Percentiles rank a stretch among this genome's conserved stretches.
phyloP scores from a whole-genome alignment of 257 asterid species.

The Thymus quinquecostatus region DNA sequence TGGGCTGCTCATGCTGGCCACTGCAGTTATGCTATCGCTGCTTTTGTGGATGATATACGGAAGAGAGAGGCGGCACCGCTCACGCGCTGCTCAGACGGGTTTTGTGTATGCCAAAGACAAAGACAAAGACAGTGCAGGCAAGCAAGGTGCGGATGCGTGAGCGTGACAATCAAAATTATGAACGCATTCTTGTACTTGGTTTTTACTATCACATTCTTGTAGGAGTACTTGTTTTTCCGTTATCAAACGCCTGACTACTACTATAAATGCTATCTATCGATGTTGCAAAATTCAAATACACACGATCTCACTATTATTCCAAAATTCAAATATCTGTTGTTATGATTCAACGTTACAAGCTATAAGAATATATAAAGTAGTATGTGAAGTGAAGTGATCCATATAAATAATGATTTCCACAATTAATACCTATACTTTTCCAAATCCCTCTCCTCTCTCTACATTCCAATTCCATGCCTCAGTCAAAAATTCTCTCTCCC shows the following conservation, averaged over 20 bases:
- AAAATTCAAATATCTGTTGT: background rate
- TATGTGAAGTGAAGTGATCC: background rate
- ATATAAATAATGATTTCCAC: constrained; percentile 10
- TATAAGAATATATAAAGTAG: constrained; percentile 9
- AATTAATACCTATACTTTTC: constrained; percentile 11
- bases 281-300: no score
- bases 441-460: background rate
- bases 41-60: constrained; percentile 85
- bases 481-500: constrained; percentile 89
- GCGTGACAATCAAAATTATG: background rate
- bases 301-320: background rate
- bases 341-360: constrained; percentile 23
- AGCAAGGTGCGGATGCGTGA: background rate
- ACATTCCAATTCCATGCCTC: constrained; percentile 21
- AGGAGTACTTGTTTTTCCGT: no score
- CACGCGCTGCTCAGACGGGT: constrained; percentile 24
- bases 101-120: constrained; percentile 63
- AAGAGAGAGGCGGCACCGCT: constrained; percentile 80
- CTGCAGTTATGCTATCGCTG: constrained; percentile 74
- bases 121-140: constrained; percentile 47
- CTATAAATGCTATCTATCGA: background rate
- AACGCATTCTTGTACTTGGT: no score
- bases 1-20: constrained; percentile 72
- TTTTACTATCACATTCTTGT: no score
- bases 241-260: no score